Evolutionary conservation across 805 yeast genomes (phyloP).

Genomic region (Metschnikowia drakensbergensis): DNA sequence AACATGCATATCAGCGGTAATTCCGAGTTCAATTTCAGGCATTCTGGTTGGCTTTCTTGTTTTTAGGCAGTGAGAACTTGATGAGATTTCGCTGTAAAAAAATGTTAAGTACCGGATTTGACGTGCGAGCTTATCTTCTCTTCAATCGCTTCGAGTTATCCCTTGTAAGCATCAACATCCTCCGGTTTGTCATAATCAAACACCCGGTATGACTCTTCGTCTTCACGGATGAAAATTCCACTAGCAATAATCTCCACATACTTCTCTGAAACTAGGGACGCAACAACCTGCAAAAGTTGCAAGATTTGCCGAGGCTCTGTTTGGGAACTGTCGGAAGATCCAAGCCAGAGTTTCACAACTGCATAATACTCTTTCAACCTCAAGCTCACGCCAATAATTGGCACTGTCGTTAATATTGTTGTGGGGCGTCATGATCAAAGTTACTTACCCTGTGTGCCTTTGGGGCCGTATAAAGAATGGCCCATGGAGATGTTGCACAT

Average conservation of each 20-base stretch:
- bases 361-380: constrained; percentile 2
- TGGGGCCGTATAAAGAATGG: background rate
- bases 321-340: constrained; percentile 1
- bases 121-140: background rate
- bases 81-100: background rate
- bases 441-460: constrained; percentile 4
- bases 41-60: constrained; percentile 4
- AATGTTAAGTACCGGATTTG: background rate
- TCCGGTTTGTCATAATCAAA: background rate
- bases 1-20: constrained; percentile 90
- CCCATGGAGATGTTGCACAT: constrained; percentile 3
- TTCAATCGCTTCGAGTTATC: background rate
- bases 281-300: background rate
- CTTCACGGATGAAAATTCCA: background rate
- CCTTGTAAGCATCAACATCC: background rate
- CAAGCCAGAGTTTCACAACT: constrained; percentile 13
- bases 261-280: background rate
- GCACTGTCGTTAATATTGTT: constrained; percentile 10
- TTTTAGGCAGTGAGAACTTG: background rate
- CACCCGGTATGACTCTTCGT: background rate
- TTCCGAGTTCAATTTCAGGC: constrained; percentile 52
- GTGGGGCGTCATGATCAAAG: background rate
- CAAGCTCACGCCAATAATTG: constrained; percentile 11
- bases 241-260: background rate
- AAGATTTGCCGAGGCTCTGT: background rate